Base-by-base conservation (phyloP, 2,329 filamentous ascomycete genomes). In the Diaporthe ilicicola region DNA sequence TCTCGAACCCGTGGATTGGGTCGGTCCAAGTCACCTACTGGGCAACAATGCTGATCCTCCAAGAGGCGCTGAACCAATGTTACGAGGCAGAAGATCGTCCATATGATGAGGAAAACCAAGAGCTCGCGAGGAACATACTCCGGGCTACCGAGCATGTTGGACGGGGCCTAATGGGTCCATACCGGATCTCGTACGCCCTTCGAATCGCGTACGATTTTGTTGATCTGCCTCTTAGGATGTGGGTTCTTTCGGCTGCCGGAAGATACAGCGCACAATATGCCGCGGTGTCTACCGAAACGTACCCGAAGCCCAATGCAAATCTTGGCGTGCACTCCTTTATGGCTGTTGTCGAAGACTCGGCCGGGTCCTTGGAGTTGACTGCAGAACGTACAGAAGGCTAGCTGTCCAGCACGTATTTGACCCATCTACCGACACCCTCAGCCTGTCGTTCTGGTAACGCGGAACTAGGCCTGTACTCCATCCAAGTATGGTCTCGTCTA, bases 161-260 rank as follows among this genome's bases (percentile, higher is more conserved):
- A n/a, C 68, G 69, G 29, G 82, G 81, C 4, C 74, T 79, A 13
- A 79, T 84, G 78, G 82, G 82, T 3, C 81, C 80, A 44, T 81
- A 81, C 66, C 77, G 82, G 32, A 73, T 83, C 39, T 81, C 81
- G 12, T 82, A 81, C 62, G 74, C 79, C 22, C 73, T 84, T 51
- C 77, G 81, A 27, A 81, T 84, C 27, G 80, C 77, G 53, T 82
- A 82, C 67, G 82, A 84, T 61, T 78, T 84, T 74, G 80, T 79
- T 34, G 79, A 78, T 44, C 71, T 75, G 10, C 73, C 77, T 22
- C 77, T 77, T 12, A 80, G 81, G 75, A 73, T 73, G 27, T 84
- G 82, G 81, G 78, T 82, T 29, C 67, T 75, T 9, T 67, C 70
- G n/a, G 54, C 48, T 32, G 55, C 70, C 3, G 62, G 32, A n/a